phyloP scores from a whole-genome alignment of 2,329 filamentous ascomycete genomes.

The Hymenoscyphus fraxineus region DNA sequence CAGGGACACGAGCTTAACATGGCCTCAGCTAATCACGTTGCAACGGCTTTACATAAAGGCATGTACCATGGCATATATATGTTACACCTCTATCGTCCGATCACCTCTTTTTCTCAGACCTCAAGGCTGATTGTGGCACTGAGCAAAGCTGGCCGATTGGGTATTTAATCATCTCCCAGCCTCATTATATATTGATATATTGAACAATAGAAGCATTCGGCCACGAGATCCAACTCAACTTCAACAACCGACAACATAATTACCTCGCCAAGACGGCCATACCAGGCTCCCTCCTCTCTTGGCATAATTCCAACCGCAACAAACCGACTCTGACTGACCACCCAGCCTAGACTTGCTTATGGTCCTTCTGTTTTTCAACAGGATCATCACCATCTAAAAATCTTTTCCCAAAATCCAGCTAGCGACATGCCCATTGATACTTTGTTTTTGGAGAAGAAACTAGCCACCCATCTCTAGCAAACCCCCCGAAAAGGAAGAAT shows the following conservation, averaged over 20 bases:
- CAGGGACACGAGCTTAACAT: not conserved
- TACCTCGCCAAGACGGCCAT: slow-evolving; percentile 5
- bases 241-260: not conserved
- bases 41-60: not conserved
- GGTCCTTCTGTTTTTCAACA: not conserved
- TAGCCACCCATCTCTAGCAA: not conserved
- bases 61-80: not conserved
- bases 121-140: not conserved
- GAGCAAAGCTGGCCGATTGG: not conserved
- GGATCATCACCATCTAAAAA: not conserved
- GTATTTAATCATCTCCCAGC: not conserved
- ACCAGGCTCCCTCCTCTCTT: slow-evolving; percentile 5
- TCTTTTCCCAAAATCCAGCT: not conserved
- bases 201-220: not conserved
- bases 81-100: not conserved
- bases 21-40: slow-evolving; percentile 1
- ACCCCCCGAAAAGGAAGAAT: not conserved
- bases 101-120: not conserved
- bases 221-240: not conserved
- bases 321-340: slow-evolving; percentile 6
- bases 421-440: not conserved
- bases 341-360: not conserved
- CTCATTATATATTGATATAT: not conserved
- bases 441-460: not conserved
- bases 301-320: slow-evolving; percentile 2